Conservation (phyloP, 495 filamentous ascomycete species). For the Penicillium lividum region DNA sequence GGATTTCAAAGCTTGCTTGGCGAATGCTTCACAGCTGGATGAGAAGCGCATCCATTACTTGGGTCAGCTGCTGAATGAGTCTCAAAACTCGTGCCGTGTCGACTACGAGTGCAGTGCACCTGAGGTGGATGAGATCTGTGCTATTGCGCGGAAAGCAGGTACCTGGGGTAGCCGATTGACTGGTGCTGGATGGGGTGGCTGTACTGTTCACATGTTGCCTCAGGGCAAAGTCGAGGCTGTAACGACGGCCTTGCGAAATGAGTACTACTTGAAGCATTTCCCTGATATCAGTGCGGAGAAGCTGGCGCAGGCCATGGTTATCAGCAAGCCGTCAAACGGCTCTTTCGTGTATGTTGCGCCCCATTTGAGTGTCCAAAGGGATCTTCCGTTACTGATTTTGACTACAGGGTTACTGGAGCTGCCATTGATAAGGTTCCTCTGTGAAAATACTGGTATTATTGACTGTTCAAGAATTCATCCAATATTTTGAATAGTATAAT, state of each 20-base stretch:
- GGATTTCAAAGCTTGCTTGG: slow-evolving; percentile 73
- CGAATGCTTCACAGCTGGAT: slow-evolving; percentile 51
- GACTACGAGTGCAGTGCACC: slow-evolving; percentile 87
- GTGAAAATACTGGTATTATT: not conserved
- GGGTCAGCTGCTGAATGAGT: slow-evolving; percentile 85
- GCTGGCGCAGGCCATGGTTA: slow-evolving; percentile 78
- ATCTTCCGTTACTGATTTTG: slow-evolving; percentile 14
- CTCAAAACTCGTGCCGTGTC: slow-evolving; percentile 80
- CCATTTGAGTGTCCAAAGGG: not conserved
- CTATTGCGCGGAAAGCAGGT: slow-evolving; percentile 73
- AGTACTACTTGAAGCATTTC: slow-evolving; percentile 79
- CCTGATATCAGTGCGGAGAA: slow-evolving; percentile 71
- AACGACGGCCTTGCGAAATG: slow-evolving; percentile 69
- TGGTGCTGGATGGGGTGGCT: slow-evolving; percentile 96
- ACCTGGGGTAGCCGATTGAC: slow-evolving; percentile 85
- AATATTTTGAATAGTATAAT: not conserved
- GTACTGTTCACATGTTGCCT: slow-evolving; percentile 89
- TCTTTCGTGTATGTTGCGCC: slow-evolving; percentile 45
- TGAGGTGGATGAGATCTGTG: slow-evolving; percentile 85
- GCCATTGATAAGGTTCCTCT: slow-evolving; percentile 42
- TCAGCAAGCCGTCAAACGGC: slow-evolving; percentile 71
- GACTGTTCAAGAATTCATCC: not conserved
- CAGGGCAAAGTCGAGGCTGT: slow-evolving; percentile 82
- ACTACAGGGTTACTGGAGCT: slow-evolving; percentile 42
- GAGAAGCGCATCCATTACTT: slow-evolving; percentile 65